These are phyloP conservation scores for Colletotrichum lindemuthianum DNA, from an alignment of 2,329 filamentous ascomycete species.

Conservation along the genomic window DNA sequence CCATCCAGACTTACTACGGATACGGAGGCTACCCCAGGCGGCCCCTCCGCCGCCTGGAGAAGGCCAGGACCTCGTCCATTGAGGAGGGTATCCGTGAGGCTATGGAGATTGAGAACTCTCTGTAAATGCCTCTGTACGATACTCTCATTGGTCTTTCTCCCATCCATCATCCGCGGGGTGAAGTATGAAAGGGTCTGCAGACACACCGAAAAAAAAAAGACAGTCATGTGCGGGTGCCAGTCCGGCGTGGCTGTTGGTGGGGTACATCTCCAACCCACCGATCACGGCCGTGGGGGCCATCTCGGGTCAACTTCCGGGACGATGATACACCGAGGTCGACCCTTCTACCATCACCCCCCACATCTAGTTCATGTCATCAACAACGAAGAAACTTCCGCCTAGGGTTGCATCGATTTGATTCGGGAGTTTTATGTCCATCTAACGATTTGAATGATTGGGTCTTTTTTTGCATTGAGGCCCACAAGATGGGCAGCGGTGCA, in stretches of 20 bases:
- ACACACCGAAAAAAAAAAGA: background rate
- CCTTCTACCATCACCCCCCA: background rate
- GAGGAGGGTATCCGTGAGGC: constrained; percentile 68
- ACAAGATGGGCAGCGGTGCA: too few species aligned
- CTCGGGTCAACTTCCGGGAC: constrained; percentile 27
- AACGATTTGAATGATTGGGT: too few species aligned
- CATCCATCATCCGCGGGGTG: too few species aligned
- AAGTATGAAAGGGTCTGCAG: too few species aligned
- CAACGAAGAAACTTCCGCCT: background rate
- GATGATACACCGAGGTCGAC: constrained; percentile 28
- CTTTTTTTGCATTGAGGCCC: too few species aligned
- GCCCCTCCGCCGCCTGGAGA: constrained; percentile 74
- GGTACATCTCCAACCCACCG: constrained; percentile 15
- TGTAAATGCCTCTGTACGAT: constrained; percentile 44
- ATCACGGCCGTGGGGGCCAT: constrained; percentile 27
- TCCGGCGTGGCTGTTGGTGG: constrained; percentile 14
- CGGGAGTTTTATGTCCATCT: too few species aligned
- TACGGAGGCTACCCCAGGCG: constrained; percentile 82
- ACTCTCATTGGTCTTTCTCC: background rate
- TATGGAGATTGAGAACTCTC: constrained; percentile 71
- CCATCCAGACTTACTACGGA: constrained; percentile 82
- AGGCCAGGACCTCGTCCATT: constrained; percentile 63
- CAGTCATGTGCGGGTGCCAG: constrained; percentile 12
- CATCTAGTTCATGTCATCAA: background rate
- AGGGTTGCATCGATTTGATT: too few species aligned